Evolutionary conservation across 306 rosid genomes (phyloP).

Genomic region (Citrullus mucosospermus): DNA sequence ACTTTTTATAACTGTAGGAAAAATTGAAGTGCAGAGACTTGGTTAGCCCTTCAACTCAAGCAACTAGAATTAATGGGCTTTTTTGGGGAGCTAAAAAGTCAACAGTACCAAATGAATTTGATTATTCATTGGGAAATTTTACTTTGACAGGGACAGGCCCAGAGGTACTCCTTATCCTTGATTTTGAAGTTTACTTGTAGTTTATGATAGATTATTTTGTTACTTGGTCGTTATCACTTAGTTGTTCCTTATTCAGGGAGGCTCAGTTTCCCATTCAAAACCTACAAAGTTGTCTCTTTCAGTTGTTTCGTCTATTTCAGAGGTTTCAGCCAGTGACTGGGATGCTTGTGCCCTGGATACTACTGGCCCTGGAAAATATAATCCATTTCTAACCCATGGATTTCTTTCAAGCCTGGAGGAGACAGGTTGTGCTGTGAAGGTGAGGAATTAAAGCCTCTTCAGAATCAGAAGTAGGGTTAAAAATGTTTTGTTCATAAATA

Average conservation of each 20-base stretch:
- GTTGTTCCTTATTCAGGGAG: slow-evolving; percentile 19
- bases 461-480: not conserved
- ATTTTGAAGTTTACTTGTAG: not conserved
- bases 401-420: slow-evolving; percentile 64
- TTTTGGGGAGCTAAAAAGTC: slow-evolving; percentile 55
- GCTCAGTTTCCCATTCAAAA: slow-evolving; percentile 17
- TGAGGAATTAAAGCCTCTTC: slow-evolving; percentile 10
- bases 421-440: slow-evolving; percentile 58
- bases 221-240: not conserved
- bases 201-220: not conserved
- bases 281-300: slow-evolving; percentile 35
- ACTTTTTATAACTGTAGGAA: slow-evolving; percentile 12
- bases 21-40: slow-evolving; percentile 17
- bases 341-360: slow-evolving; percentile 70
- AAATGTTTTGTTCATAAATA: not conserved
- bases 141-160: slow-evolving; percentile 25
- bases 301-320: slow-evolving; percentile 58
- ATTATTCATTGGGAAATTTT: slow-evolving; percentile 27
- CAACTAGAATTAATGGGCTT: slow-evolving; percentile 30
- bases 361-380: slow-evolving; percentile 43
- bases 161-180: slow-evolving; percentile 16
- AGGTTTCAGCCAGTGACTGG: slow-evolving; percentile 60
- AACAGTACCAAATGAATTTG: slow-evolving; percentile 20
- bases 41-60: slow-evolving; percentile 10
- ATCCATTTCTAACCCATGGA: slow-evolving; percentile 72